Conservation (phyloP, 352 stramenopile genomes). For the Globisporangium abappressorium region DNA sequence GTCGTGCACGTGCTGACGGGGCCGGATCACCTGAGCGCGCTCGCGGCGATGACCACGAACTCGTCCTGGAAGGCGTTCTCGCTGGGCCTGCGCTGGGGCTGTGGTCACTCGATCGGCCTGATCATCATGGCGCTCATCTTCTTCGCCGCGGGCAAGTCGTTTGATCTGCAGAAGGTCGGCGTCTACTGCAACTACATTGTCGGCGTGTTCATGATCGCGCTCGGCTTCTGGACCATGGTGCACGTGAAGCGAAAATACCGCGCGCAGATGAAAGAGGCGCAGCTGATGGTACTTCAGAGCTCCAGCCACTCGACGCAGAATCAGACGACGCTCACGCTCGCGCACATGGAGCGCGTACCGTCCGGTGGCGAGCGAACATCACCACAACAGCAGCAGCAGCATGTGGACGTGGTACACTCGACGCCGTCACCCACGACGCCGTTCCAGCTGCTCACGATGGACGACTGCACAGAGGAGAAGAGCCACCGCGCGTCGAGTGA, state of each 20-base stretch:
- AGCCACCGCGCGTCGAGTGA: constrained; percentile 3
- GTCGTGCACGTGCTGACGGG: constrained; percentile 33
- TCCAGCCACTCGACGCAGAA: not conserved
- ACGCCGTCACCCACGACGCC: constrained; percentile 15
- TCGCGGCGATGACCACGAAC: constrained; percentile 82
- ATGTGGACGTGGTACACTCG: not conserved
- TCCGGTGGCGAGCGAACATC: not conserved
- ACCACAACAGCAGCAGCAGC: not conserved
- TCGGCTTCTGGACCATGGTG: constrained; percentile 57
- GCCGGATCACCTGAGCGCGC: constrained; percentile 87
- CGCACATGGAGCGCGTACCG: constrained; percentile 11
- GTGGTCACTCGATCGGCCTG: constrained; percentile 88
- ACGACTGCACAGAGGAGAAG: constrained; percentile 12
- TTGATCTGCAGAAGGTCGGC: constrained; percentile 51
- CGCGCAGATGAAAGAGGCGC: constrained; percentile 36
- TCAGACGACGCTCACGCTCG: not conserved
- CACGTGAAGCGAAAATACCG: constrained; percentile 56
- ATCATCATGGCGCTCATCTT: constrained; percentile 83
- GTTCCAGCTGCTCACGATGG: constrained; percentile 19
- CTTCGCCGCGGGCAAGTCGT: constrained; percentile 56
- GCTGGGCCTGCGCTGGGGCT: constrained; percentile 88
- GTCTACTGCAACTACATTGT: constrained; percentile 72
- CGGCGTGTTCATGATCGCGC: constrained; percentile 74
- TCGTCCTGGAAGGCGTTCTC: constrained; percentile 80
- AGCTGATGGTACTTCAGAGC: not conserved